Evolutionary conservation across 805 yeast genomes (phyloP).

Genomic region (Wickerhamiella kazuoi): DNA sequence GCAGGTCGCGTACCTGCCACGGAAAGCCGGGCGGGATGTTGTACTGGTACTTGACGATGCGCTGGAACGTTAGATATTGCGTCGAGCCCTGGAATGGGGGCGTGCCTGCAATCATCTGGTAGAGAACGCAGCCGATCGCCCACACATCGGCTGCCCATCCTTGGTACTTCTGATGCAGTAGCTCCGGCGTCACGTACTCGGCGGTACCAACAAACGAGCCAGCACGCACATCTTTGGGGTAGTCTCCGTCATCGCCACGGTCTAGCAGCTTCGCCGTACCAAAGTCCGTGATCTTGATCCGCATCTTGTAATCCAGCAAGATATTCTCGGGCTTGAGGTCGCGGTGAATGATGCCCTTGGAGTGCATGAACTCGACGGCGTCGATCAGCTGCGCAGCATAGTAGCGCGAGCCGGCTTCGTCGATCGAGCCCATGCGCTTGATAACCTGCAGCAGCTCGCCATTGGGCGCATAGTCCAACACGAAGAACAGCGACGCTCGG

Average conservation of each 20-base stretch:
- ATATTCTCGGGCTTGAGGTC: constrained; percentile 93
- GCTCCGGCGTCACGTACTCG: constrained; percentile 87
- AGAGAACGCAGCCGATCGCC: constrained; percentile 85
- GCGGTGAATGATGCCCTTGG: constrained; percentile 77
- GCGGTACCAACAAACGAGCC: constrained; percentile 92
- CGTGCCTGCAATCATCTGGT: constrained; percentile 61
- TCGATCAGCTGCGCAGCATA: constrained; percentile 80
- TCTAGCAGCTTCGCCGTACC: constrained; percentile 85
- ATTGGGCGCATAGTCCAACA: constrained; percentile 81
- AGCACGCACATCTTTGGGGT: constrained; percentile 25
- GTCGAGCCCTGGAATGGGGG: constrained; percentile 84
- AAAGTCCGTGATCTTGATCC: constrained; percentile 84
- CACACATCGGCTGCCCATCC: constrained; percentile 79
- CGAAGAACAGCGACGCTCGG: constrained; percentile 70
- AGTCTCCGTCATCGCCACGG: constrained; percentile 14
- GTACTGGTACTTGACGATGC: constrained; percentile 63
- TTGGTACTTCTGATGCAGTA: constrained; percentile 57
- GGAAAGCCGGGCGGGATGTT: constrained; percentile 55
- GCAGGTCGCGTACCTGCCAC: constrained; percentile 42
- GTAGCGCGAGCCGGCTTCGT: constrained; percentile 58
- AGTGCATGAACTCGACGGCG: constrained; percentile 75
- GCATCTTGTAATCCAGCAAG: constrained; percentile 66
- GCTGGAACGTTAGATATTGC: constrained; percentile 75
- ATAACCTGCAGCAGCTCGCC: constrained; percentile 82
- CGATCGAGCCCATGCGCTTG: constrained; percentile 44